Percentiles rank a stretch among this genome's conserved stretches.
phyloP scores from a whole-genome alignment of 2,329 filamentous ascomycete genomes.

The Raffaelea ambrosiae region DNA sequence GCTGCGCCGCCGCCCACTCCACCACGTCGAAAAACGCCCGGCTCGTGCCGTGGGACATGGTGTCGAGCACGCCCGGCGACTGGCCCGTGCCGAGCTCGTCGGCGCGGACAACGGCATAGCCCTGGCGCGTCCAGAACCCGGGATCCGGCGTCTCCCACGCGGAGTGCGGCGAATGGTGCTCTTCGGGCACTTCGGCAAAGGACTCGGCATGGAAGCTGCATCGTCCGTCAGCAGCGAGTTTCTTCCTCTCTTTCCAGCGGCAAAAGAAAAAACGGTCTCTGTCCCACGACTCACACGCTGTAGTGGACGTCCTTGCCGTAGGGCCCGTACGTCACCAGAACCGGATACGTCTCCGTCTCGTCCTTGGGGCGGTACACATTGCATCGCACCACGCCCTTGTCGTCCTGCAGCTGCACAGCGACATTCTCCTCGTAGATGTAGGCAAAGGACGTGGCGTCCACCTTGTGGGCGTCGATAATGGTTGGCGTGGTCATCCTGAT shows the following conservation, averaged over 20 bases:
- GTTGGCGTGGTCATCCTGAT: too few species aligned
- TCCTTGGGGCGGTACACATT: slow-evolving; percentile 29
- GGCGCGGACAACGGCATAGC: slow-evolving; percentile 46
- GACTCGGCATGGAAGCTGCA: slow-evolving; percentile 29
- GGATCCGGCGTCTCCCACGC: slow-evolving; percentile 54
- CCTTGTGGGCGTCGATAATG: slow-evolving; percentile 15
- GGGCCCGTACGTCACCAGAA: slow-evolving; percentile 62
- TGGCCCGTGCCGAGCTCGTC: slow-evolving; percentile 41
- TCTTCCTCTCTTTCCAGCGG: too few species aligned
- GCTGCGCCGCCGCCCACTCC: slow-evolving; percentile 38
- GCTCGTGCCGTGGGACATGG: slow-evolving; percentile 37
- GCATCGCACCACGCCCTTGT: slow-evolving; percentile 23
- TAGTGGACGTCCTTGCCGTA: slow-evolving; percentile 69
- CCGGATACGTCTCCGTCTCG: slow-evolving; percentile 33
- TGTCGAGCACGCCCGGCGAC: slow-evolving; percentile 36
- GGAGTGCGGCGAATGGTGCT: slow-evolving; percentile 44
- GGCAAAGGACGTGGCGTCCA: slow-evolving; percentile 20
- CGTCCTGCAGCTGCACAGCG: slow-evolving; percentile 21
- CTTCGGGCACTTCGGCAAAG: slow-evolving; percentile 41
- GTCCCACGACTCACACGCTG: slow-evolving; percentile 16
- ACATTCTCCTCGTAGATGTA: slow-evolving; percentile 35
- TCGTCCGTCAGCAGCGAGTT: neutral
- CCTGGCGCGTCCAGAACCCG: slow-evolving; percentile 44
- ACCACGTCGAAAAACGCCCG: slow-evolving; percentile 40
- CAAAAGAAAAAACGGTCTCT: neutral